Conservation (phyloP, 306 rosid genomes). For the Vigna trinervia region DNA sequence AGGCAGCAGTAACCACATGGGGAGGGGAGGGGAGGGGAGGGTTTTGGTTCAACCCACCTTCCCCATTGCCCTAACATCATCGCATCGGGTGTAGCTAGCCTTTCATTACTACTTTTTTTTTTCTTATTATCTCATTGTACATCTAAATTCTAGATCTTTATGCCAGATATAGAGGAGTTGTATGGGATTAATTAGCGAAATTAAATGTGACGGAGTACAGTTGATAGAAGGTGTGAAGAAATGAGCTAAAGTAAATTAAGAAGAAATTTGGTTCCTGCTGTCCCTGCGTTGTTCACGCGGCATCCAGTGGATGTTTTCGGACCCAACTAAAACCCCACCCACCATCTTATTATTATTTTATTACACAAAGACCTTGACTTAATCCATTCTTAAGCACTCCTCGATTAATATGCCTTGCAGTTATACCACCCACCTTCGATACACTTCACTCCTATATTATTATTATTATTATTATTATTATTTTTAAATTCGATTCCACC, state of each 20-base stretch:
- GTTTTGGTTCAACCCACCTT: constrained; percentile 50
- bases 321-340: neutral
- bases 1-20: constrained; percentile 70
- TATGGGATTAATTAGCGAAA: too few species aligned
- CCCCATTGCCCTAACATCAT: constrained; percentile 45
- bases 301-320: constrained; percentile 37
- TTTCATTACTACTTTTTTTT: constrained; percentile 11
- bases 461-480: too few species aligned
- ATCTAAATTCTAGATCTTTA: neutral
- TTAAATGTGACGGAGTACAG: neutral
- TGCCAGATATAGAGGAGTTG: neutral
- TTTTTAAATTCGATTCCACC: neutral
- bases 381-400: constrained; percentile 19
- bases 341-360: constrained; percentile 25
- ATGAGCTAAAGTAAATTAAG: too few species aligned
- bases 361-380: constrained; percentile 42
- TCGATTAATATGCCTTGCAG: constrained; percentile 33
- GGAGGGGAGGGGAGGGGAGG: neutral
- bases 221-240: too few species aligned
- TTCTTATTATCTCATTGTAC: neutral
- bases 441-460: neutral
- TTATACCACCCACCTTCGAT: constrained; percentile 23
- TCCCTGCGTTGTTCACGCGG: constrained; percentile 60
- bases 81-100: neutral
- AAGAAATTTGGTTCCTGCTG: constrained; percentile 32